These are phyloP conservation scores for Cyberlindnera subsufficiens DNA, from an alignment of 805 yeast genomes.

Conservation along the genomic window DNA sequence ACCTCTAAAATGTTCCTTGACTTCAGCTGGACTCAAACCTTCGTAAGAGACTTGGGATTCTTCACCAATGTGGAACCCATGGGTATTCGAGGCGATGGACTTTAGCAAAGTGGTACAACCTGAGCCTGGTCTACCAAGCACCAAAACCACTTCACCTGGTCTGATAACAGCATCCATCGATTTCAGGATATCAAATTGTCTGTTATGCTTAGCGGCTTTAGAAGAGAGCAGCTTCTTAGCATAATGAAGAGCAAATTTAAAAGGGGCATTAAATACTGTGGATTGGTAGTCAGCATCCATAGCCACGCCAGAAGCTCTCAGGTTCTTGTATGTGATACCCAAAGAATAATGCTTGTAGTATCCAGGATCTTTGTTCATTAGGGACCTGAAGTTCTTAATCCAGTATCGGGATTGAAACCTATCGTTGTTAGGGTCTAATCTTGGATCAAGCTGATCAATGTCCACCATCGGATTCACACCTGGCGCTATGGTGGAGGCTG, in stretches of 20 bases:
- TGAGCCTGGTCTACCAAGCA: conserved; percentile 75
- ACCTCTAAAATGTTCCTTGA: conserved; percentile 45
- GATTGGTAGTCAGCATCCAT: conserved; percentile 61
- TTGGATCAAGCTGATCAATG: conserved; percentile 29
- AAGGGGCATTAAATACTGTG: conserved; percentile 44
- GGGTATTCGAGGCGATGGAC: conserved; percentile 48
- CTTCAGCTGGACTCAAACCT: conserved; percentile 41
- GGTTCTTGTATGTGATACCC: conserved; percentile 52
- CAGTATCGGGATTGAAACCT: conserved; percentile 54
- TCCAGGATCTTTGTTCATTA: conserved; percentile 51
- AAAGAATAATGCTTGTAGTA: conserved; percentile 50
- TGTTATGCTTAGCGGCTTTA: conserved; percentile 20
- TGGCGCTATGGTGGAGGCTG: conserved; percentile 26
- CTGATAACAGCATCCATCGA: conserved; percentile 49
- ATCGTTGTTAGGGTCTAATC: conserved; percentile 53
- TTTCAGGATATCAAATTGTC: conserved; percentile 39
- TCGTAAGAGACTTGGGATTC: conserved; percentile 42
- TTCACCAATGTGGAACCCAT: conserved; percentile 45
- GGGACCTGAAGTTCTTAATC: conserved; percentile 52
- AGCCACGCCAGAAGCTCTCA: conserved; percentile 57
- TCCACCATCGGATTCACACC: conserved; percentile 31
- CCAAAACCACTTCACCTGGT: conserved; percentile 68
- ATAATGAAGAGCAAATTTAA: conserved; percentile 17
- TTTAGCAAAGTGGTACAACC: conserved; percentile 62
- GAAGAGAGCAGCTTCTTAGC: conserved; percentile 14